These are phyloP conservation scores for Ophiostoma pallidulum DNA, from an alignment of 2,329 filamentous ascomycete species.

Conservation along the genomic window DNA sequence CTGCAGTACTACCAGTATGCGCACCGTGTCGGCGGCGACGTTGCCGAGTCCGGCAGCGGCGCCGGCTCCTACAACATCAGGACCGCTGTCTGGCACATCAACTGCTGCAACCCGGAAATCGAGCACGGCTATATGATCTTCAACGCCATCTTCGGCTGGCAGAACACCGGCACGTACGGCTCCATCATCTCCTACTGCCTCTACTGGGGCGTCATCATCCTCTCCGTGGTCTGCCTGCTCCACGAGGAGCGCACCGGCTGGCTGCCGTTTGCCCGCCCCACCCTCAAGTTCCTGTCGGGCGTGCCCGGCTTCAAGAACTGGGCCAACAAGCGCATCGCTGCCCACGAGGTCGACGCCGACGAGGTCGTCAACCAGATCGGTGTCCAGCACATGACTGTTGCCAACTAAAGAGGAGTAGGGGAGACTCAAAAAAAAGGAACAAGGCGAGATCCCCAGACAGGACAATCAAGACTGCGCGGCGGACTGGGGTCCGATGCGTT, in stretches of 20 bases:
- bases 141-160: slow-evolving; percentile 79
- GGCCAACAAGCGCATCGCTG: slow-evolving; percentile 16
- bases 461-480: no score
- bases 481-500: no score
- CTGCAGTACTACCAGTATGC: slow-evolving; percentile 48
- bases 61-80: slow-evolving; percentile 70
- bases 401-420: not conserved
- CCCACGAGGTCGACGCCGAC: slow-evolving; percentile 13
- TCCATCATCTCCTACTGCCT: slow-evolving; percentile 81
- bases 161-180: slow-evolving; percentile 79
- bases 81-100: slow-evolving; percentile 72
- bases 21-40: slow-evolving; percentile 47
- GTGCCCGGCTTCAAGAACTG: slow-evolving; percentile 15
- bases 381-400: slow-evolving; percentile 10
- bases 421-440: no score
- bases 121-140: slow-evolving; percentile 81
- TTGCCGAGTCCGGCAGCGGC: slow-evolving; percentile 40
- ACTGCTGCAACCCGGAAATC: slow-evolving; percentile 67
- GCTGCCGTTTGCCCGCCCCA: slow-evolving; percentile 30
- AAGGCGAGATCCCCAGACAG: no score
- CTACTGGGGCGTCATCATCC: slow-evolving; percentile 68
- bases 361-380: slow-evolving; percentile 13
- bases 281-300: slow-evolving; percentile 7
- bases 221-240: slow-evolving; percentile 37
- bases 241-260: slow-evolving; percentile 53